A percentile compares a stretch with the other conserved stretches of the same genome.
phyloP scores from a whole-genome alignment of 306 rosid species.

The Pyrus pyrifolia region DNA sequence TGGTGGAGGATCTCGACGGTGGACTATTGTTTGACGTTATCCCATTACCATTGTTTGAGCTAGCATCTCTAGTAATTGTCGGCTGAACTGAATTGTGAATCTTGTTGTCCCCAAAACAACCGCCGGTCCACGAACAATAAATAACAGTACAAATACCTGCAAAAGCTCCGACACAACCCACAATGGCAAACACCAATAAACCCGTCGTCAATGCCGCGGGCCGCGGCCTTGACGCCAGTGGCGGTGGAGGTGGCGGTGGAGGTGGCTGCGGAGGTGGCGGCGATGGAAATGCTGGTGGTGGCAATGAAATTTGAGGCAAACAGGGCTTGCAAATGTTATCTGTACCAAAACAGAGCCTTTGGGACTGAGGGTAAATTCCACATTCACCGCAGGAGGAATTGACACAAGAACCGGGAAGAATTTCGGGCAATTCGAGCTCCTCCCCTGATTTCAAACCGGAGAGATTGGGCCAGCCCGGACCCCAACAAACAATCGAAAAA shows the following conservation, averaged over 20 bases:
- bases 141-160: constrained; percentile 62
- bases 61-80: constrained; percentile 60
- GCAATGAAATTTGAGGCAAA: neutral
- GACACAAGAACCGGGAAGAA: constrained; percentile 92
- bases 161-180: constrained; percentile 73
- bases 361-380: constrained; percentile 41
- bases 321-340: constrained; percentile 55
- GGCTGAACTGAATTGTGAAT: constrained; percentile 91
- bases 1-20: constrained; percentile 53
- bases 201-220: constrained; percentile 53
- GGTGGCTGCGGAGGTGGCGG: neutral
- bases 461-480: constrained; percentile 57
- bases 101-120: constrained; percentile 82
- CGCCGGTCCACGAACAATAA: constrained; percentile 71
- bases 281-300: neutral
- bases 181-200: constrained; percentile 65
- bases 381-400: constrained; percentile 49
- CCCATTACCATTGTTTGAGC: constrained; percentile 43
- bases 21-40: constrained; percentile 37
- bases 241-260: neutral
- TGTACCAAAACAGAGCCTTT: constrained; percentile 40
- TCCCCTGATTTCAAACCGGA: constrained; percentile 10
- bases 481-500: constrained; percentile 73
- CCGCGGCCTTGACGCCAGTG: neutral
- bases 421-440: constrained; percentile 30